phyloP scores from a whole-genome alignment of 805 yeast species.

The Saccharomycopsis sp. region DNA sequence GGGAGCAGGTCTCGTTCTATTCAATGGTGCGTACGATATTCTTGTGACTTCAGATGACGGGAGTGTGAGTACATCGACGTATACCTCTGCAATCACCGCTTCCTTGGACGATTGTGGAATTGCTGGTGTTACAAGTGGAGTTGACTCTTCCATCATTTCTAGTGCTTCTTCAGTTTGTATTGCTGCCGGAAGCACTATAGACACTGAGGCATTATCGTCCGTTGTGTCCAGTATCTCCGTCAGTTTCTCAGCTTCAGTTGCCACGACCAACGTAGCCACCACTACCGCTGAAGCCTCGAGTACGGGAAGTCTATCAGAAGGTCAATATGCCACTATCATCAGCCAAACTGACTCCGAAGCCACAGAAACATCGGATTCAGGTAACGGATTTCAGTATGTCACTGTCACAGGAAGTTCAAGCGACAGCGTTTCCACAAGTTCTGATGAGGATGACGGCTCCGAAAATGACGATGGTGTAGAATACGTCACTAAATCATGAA shows the following conservation, averaged over 20 bases:
- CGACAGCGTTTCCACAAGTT: background rate
- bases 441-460: background rate
- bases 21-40: background rate
- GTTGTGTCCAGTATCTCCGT: background rate
- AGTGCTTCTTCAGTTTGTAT: conserved; percentile 10
- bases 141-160: background rate
- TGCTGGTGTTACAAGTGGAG: conserved; percentile 11
- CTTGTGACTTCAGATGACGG: background rate
- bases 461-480: background rate
- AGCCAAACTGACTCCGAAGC: background rate
- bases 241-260: background rate
- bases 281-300: background rate
- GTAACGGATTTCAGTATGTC: background rate
- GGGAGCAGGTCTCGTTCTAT: conserved; percentile 5
- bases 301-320: background rate
- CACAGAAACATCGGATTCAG: background rate
- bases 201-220: background rate
- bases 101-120: conserved; percentile 11
- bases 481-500: background rate
- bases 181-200: conserved; percentile 11
- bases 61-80: background rate
- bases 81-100: conserved; percentile 1
- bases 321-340: background rate
- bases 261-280: conserved; percentile 6
- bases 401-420: background rate